Evolutionary conservation across 1,284 basidiomycete genomes (phyloP), one percentile per base, ranked within the genome.

Genomic region (Blastosporella zonata): DNA sequence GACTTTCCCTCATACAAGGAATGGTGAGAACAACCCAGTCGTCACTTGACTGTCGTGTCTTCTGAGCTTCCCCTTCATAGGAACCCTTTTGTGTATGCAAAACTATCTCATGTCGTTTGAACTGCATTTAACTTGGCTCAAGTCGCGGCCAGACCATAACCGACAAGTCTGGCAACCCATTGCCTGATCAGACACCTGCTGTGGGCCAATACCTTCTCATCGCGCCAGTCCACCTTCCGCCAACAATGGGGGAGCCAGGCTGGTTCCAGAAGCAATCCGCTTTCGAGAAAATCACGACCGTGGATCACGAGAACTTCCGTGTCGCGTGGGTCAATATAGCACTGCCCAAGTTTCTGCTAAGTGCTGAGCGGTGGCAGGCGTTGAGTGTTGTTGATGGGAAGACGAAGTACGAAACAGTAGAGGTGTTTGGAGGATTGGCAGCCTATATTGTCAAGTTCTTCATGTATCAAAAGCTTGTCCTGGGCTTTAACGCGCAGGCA

Each of bases 41-140:
- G n/a, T n/a, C n/a, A n/a, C n/a, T n/a, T n/a, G n/a, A n/a, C 6
- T 20, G 8, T 22, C n/a, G 12, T n/a, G 21, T 27, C 38, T 31
- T 31, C 29, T 45, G 41, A 36, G 21, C 34, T 43, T 6, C 22
- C 15, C 29, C 6, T 3, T 2, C 17, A 8, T 52, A 87, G 84
- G 85, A 86, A 87, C 56, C 72, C 84, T 2, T 87, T 84, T 50
- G 76, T 81, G 84, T 85, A 66, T 8, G 71, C 63, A 27, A 21
- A 49, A 12, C 27, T 25, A 28, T 15, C 9, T 36, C n/a, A 42
- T 13, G 3, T 25, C 22, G 27, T 5, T 22, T 15, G 20, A 25
- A 18, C 3, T 33, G 13, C 28, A 39, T 49, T 41, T 38, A 38
- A 10, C 28, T 15, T 15, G 15, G 4, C 29, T 33, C 36, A 62